These are phyloP conservation scores for Vitis rupestris DNA, from an alignment of 164 flowering plant species.

Conservation along the genomic window DNA sequence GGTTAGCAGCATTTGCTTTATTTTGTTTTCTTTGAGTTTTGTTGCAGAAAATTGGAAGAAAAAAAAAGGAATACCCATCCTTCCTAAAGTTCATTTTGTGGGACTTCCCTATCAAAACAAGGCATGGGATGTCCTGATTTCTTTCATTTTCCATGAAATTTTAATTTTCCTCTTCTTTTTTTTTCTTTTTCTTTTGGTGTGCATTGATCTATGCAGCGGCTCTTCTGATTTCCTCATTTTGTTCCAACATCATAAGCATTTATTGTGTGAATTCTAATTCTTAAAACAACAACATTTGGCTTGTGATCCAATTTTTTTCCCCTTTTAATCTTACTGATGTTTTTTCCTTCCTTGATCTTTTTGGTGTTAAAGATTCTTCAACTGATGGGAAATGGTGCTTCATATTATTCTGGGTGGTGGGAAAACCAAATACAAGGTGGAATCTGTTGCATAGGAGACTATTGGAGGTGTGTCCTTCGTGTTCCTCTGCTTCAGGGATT, in stretches of 20 bases:
- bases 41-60: too few relatives aligned
- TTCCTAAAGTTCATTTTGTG: too few relatives aligned
- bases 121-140: too few relatives aligned
- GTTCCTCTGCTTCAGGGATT: constrained; percentile 33
- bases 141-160: too few relatives aligned
- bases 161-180: too few relatives aligned
- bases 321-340: neutral
- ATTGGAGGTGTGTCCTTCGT: constrained; percentile 4
- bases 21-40: neutral
- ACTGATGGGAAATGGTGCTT: constrained; percentile 9
- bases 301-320: neutral
- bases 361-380: neutral
- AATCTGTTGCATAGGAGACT: neutral
- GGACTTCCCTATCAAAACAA: too few relatives aligned
- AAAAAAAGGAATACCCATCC: too few relatives aligned
- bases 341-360: neutral
- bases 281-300: neutral
- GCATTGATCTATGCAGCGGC: too few relatives aligned
- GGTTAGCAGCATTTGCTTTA: neutral
- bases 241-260: too few relatives aligned
- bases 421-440: neutral
- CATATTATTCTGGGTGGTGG: constrained; percentile 7
- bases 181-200: too few relatives aligned
- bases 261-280: too few relatives aligned
- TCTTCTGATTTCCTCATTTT: too few relatives aligned